Conservation (phyloP, 2,329 filamentous ascomycete species). For the Cryphonectria japonica region DNA sequence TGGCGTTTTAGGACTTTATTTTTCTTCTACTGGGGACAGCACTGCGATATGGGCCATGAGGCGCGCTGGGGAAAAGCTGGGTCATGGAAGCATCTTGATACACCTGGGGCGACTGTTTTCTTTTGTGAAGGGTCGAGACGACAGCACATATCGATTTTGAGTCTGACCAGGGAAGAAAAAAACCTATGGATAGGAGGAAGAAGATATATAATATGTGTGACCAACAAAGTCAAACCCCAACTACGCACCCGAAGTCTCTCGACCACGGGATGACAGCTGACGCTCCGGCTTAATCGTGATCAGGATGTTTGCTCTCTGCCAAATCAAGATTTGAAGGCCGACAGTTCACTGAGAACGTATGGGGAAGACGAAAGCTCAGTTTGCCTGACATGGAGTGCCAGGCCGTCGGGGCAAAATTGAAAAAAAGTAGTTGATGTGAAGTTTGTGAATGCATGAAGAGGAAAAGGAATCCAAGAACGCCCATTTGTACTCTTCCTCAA, state of each 20-base stretch:
- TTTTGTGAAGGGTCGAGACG: neutral
- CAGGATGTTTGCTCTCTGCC: slow-evolving; percentile 73
- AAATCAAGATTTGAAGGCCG: slow-evolving; percentile 44
- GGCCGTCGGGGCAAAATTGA: slow-evolving; percentile 56
- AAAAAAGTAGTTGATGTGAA: neutral
- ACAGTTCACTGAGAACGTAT: slow-evolving; percentile 84
- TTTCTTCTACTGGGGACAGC: neutral
- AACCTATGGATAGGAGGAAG: slow-evolving; percentile 16
- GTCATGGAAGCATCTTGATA: neutral
- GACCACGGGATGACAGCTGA: slow-evolving; percentile 73
- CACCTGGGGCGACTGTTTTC: neutral
- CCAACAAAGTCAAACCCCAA: slow-evolving; percentile 95
- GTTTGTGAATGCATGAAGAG: neutral
- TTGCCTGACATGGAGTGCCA: slow-evolving; percentile 57
- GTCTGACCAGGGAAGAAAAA: neutral
- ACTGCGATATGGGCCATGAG: neutral
- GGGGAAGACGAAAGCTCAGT: slow-evolving; percentile 62
- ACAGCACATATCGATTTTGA: neutral
- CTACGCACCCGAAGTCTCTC: slow-evolving; percentile 85
- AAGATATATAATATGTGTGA: slow-evolving; percentile 68
- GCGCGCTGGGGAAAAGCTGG: neutral
- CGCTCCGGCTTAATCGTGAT: slow-evolving; percentile 99
- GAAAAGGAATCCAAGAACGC: neutral
- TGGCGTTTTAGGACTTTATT: slow-evolving; percentile 17
- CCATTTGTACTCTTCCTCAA: neutral